Percentiles rank a stretch among this genome's conserved stretches.
These are phyloP conservation scores for Candida sonorensis DNA, from an alignment of 805 yeast genomes.

Conservation along the genomic window DNA sequence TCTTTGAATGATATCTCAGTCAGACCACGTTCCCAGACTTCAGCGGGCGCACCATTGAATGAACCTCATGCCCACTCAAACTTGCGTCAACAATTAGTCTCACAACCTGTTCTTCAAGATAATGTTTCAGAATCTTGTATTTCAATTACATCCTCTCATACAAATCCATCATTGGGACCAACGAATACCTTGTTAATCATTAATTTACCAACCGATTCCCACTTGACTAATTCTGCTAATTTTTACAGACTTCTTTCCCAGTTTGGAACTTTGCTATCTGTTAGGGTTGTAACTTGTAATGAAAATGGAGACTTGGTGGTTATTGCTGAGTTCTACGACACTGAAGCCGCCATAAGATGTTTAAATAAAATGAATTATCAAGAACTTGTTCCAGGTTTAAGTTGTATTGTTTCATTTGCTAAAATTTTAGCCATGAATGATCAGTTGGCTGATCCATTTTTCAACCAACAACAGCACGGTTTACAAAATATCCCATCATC, in stretches of 20 bases:
- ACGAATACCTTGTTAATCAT: slow-evolving; percentile 73
- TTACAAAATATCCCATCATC: slow-evolving; percentile 1
- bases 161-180: slow-evolving; percentile 65
- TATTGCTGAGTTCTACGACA: slow-evolving; percentile 62
- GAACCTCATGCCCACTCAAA: slow-evolving; percentile 9
- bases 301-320: slow-evolving; percentile 34
- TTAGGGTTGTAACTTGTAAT: slow-evolving; percentile 46
- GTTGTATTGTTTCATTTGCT: slow-evolving; percentile 79
- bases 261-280: slow-evolving; percentile 56
- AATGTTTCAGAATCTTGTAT: slow-evolving; percentile 53
- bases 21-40: slow-evolving; percentile 39
- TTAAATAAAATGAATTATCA: slow-evolving; percentile 73
- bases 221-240: slow-evolving; percentile 44
- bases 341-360: slow-evolving; percentile 76
- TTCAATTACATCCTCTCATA: slow-evolving; percentile 63
- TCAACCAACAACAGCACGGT: slow-evolving; percentile 23
- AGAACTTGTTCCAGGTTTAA: slow-evolving; percentile 73
- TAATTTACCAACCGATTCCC: slow-evolving; percentile 54
- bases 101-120: slow-evolving; percentile 37
- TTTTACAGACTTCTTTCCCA: slow-evolving; percentile 44
- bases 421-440: slow-evolving; percentile 38
- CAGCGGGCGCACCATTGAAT: slow-evolving; percentile 15
- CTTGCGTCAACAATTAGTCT: slow-evolving; percentile 1
- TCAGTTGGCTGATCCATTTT: slow-evolving; percentile 4
- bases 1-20: slow-evolving; percentile 7